A percentile compares a stretch with the other conserved stretches of the same genome.
Evolutionary conservation across 176 grass and related monocot genomes (phyloP).

Genomic region (Puccinellia tenuiflora): DNA sequence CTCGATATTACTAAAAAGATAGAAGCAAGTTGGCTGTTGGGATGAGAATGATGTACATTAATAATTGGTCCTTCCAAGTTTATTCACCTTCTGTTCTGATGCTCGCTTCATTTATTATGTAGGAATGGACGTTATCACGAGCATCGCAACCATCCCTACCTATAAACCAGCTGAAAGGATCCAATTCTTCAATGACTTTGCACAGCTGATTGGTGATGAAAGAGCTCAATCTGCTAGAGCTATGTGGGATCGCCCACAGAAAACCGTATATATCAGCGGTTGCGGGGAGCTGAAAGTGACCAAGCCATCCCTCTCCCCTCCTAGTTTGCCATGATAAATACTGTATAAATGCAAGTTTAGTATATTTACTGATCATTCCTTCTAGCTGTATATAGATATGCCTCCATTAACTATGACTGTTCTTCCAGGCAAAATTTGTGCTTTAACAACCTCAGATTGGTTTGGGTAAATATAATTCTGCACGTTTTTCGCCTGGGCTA

Average conservation of each 20-base stretch:
- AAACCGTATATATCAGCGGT: constrained; percentile 80
- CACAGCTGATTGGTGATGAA: constrained; percentile 73
- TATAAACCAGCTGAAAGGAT: constrained; percentile 88
- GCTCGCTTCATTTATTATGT: constrained; percentile 7
- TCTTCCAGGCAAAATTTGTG: not conserved
- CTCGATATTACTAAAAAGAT: not conserved
- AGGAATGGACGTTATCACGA: constrained; percentile 87
- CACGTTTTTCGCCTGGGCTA: not conserved
- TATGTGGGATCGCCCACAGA: constrained; percentile 81
- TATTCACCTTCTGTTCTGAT: not conserved
- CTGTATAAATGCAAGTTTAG: not conserved
- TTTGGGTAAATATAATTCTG: not conserved
- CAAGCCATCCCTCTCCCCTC: constrained; percentile 73
- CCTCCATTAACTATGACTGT: not conserved
- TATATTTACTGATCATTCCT: constrained; percentile 1
- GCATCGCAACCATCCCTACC: constrained; percentile 73
- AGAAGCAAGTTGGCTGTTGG: not conserved
- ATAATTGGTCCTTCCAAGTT: not conserved
- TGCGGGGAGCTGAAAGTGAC: constrained; percentile 87
- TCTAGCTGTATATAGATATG: not conserved
- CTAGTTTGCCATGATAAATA: constrained; percentile 59
- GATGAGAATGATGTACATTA: not conserved
- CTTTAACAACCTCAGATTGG: not conserved
- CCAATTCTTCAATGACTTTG: constrained; percentile 75
- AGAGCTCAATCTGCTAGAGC: constrained; percentile 79